Percentiles rank a stretch among this genome's conserved stretches.
phyloP scores from a whole-genome alignment of 2,329 filamentous ascomycete species.

The Aspergillus thermomutatus region DNA sequence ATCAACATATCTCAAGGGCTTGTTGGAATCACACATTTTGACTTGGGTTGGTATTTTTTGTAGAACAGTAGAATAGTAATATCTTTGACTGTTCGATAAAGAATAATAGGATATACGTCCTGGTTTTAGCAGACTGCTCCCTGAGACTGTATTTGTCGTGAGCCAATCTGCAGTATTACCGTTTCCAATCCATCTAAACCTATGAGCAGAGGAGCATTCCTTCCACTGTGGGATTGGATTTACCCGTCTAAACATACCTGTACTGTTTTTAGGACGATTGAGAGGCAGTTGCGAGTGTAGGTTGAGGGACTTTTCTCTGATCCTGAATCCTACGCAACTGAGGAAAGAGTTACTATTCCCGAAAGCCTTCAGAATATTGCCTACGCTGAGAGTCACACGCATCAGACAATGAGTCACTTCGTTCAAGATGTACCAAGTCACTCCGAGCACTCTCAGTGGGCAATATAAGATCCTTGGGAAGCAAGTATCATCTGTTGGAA shows the following conservation, averaged over 20 bases:
- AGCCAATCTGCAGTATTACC: not conserved
- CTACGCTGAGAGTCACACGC: conserved; percentile 9
- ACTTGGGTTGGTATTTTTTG: conserved; percentile 1
- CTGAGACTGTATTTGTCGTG: not conserved
- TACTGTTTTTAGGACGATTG: not conserved
- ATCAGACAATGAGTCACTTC: conserved; percentile 12
- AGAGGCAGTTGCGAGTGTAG: not conserved
- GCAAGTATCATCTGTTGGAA: not conserved
- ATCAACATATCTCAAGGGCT: conserved; percentile 46
- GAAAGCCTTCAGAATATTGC: conserved; percentile 11
- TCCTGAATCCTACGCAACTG: conserved; percentile 5
- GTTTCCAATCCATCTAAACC: too few species aligned
- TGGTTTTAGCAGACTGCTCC: not conserved
- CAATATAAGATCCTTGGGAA: not conserved
- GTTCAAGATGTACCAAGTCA: not conserved
- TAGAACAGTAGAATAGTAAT: conserved; percentile 10
- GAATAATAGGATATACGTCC: not conserved
- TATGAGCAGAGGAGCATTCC: not conserved
- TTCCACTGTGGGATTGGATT: not conserved
- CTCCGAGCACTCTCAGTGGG: not conserved
- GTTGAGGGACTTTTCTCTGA: not conserved
- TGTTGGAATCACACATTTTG: conserved; percentile 35
- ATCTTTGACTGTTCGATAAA: conserved; percentile 4
- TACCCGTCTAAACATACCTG: conserved; percentile 7
- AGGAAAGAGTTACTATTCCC: conserved; percentile 11